Evolutionary conservation across 768 basidiomycete species (phyloP), one percentile per base, ranked within the genome.

Genomic region (Coprinellus micaceus): DNA sequence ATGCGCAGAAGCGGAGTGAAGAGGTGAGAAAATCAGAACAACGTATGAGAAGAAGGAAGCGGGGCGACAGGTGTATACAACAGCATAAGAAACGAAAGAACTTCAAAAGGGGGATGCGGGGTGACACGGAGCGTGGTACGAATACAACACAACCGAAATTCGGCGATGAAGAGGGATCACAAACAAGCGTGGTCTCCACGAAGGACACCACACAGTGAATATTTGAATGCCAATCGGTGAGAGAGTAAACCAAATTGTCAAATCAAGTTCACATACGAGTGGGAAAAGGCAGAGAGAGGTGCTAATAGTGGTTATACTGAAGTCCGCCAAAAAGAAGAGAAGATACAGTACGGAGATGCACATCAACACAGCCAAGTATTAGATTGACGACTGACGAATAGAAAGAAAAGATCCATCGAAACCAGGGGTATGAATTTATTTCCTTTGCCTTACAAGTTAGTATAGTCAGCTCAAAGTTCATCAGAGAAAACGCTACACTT

Each of bases 401-500:
- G 15, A 43, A 19, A 21, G 40, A 21, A 7, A 37, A 37, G 17
- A 37, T n/a, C n/a, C n/a, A n/a, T n/a, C 13, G 33, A 43, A 21
- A 43, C 40, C n/a, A 28, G 19, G 52, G 26, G 41, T 22, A 33
- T 53, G 30, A 39, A 22, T 26, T 44, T 54, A 44, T 45, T 44
- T 54, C 36, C 45, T 47, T 17, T 24, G 25, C n/a, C 36, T 28
- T 44, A 47, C 26, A 6, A 45, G 19, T 26, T 7, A 40, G 37
- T 30, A 45, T 13, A 15, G 17, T 24, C 30, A 39, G 25, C 21
- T 33, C 33, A 15, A 24, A 7, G 25, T 21, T 30, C 21, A 19
- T 0, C 15, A 43, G n/a, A 50, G 40, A 28, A 12, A 36, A 44
- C 24, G 15, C 46, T 25, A 41, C 10, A 26, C 28, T 69, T 64